Conservation (phyloP, 768 basidiomycete species). For the Terana coerulea region DNA sequence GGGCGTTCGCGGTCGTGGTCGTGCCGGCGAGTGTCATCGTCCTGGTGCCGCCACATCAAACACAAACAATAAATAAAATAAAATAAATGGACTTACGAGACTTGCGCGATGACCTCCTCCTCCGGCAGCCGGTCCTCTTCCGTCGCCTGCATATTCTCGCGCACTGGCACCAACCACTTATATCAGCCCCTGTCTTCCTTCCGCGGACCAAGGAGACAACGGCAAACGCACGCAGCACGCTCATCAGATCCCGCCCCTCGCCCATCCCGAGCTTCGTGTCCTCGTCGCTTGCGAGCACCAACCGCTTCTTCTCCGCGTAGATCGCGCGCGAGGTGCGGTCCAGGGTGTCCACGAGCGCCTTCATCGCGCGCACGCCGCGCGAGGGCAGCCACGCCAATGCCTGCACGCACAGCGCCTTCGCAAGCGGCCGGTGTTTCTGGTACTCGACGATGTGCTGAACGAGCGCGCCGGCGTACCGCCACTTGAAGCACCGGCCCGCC, state of each 20-base stretch:
- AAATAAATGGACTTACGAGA: conserved; percentile 18
- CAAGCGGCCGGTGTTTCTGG: too few species aligned
- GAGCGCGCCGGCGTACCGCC: too few species aligned
- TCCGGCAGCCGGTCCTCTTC: conserved; percentile 22
- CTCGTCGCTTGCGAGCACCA: conserved; percentile 32
- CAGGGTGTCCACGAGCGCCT: conserved; percentile 33
- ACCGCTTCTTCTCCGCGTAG: conserved; percentile 33
- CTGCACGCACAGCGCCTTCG: too few species aligned
- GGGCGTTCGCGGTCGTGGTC: conserved; percentile 22
- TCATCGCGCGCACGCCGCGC: conserved; percentile 27
- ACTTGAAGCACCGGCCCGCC: too few species aligned
- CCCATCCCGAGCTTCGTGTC: conserved; percentile 29
- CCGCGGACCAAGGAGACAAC: not conserved
- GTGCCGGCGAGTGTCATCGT: conserved; percentile 24
- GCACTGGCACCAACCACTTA: conserved; percentile 30
- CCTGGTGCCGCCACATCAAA: conserved; percentile 6
- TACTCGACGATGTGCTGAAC: too few species aligned
- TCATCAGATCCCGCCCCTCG: conserved; percentile 43
- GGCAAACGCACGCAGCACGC: conserved; percentile 36
- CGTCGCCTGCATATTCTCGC: conserved; percentile 6
- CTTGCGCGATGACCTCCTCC: conserved; percentile 25
- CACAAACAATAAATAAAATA: not conserved
- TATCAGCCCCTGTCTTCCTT: not conserved
- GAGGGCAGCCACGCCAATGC: too few species aligned
- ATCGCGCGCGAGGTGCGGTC: conserved; percentile 34